Evolutionary conservation across 1,284 basidiomycete species (phyloP), one percentile per base, ranked within the genome.

Genomic region (Boletellus sp.): DNA sequence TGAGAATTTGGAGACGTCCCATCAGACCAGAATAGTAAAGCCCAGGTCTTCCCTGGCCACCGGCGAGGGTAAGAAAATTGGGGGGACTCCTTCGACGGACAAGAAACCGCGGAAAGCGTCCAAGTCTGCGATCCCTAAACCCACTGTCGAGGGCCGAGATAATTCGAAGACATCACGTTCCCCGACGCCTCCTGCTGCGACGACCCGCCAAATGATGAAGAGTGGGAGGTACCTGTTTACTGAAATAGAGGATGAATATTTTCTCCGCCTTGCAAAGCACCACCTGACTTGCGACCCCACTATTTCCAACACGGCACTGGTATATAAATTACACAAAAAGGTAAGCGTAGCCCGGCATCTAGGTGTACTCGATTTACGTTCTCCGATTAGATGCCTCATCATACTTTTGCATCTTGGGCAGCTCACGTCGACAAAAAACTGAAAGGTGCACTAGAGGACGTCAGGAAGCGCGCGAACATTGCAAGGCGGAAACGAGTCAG

Each of bases 101-200:
- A 57, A 60, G 21, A 54, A 43, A 52, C n/a, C 3, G 24, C 62
- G 49, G 46, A 55, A 52, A 26, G 36, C 15, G 12, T 15, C 26
- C 12, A 49, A 32, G 13, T 47, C 50, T 4, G 8, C 33, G 16
- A 22, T 8, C 2, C 44, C 44, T 19, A 50, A 54, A 30, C 38
- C 15, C 19, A 38, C 30, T 8, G 18, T 19, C 18, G 19, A 53
- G 42, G 19, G 21, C 1, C 8, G 6, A 10, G 33, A 50, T 10
- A n/a, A 51, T n/a, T 36, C 39, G 19, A 16, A 15, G 13, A 24
- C 12, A 33, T 56, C 57, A 32, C 62, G 65, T 44, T 74, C 76
- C 8, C 76, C 76, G 3, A 71, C 77, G 2, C 80, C 80, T 15
- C 75, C 77, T 2, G 67, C 74, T n/a, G 66, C 66, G 49, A 41